Evolutionary conservation across 2,329 filamentous ascomycete species (phyloP), one percentile per base, ranked within the genome.

Genomic region (Sphaerulina populicola): DNA sequence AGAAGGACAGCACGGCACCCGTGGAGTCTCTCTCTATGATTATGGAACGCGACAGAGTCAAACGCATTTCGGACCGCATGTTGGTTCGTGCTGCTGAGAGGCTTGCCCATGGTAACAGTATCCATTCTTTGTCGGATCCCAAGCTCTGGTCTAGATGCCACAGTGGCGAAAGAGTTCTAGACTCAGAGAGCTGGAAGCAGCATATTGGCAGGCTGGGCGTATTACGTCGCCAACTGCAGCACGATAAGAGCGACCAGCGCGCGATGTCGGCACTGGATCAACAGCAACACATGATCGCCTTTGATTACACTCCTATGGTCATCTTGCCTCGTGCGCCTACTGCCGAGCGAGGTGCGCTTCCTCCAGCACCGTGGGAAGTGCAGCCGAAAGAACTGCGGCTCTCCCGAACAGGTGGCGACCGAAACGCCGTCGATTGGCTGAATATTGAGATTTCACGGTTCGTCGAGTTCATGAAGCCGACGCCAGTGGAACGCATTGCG

Each of bases 361-460:
- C 46, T 49, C 31, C 38, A n/a, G 29, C 46, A 6, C 49, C 54
- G 8, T 55, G 56, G 56, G 38, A 33, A 7, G 11, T 47, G 35
- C 21, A 39, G 9, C n/a, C 6, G 18, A n/a, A 21, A 33, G 15
- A 33, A 11, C 29, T 18, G 27, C 23, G 47, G 39, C 10, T 18
- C 18, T 18, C 18, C 18, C 18, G n/a, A 12, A 31, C 2, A 23
- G 6, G 10, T 31, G 18, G 21, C 15, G 7, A 43, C 27, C n/a
- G 23, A 27, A 27, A 27, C 23, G 23, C 23, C 23, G 23, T 7
- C 5, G 4, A 29, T 6, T 15, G 44, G 15, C 51, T 71, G 59
- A 49, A 67, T 51, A 11, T 59, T 49, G 76, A 79, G 61, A 71
- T 80, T 36, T 55, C 58, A 31, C 69, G 69, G 1, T 73, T 78